phyloP scores from a whole-genome alignment of 176 grass and related monocot species.

The Coix lacrymajobi region DNA sequence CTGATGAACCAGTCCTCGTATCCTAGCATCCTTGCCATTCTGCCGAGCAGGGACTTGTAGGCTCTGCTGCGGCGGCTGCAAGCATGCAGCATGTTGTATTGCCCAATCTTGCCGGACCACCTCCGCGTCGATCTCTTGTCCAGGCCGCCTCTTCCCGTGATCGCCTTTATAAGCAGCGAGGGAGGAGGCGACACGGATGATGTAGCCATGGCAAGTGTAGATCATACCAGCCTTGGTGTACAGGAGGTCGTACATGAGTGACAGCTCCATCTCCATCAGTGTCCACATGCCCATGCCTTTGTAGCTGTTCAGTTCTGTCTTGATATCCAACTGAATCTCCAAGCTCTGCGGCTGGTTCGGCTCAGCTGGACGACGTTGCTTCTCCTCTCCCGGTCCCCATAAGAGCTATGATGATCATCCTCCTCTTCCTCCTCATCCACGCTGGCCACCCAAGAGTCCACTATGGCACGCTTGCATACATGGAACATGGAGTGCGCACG shows the following conservation, averaged over 20 bases:
- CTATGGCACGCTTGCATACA: background rate
- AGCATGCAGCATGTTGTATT: background rate
- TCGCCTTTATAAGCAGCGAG: background rate
- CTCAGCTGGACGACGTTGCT: too few relatives aligned
- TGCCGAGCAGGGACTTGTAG: background rate
- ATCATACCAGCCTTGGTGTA: slow-evolving; percentile 37
- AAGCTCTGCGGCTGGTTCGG: too few relatives aligned
- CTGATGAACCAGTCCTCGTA: background rate
- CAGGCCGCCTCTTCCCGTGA: background rate
- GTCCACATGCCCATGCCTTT: background rate
- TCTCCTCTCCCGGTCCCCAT: too few relatives aligned
- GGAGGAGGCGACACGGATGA: slow-evolving; percentile 3
- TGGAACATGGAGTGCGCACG: background rate
- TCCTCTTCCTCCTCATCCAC: too few relatives aligned
- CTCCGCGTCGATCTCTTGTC: background rate
- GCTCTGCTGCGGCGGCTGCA: background rate
- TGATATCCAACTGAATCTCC: fast-evolving
- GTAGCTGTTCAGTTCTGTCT: too few relatives aligned
- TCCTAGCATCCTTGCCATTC: background rate
- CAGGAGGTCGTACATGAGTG: slow-evolving; percentile 28
- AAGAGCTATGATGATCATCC: too few relatives aligned
- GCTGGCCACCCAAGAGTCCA: background rate
- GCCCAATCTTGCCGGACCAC: slow-evolving; percentile 9
- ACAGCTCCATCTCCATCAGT: slow-evolving; percentile 18
- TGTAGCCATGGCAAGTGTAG: background rate